Conservation (phyloP, 1,139 yeast genomes). For the Meyerozyma sp. region DNA sequence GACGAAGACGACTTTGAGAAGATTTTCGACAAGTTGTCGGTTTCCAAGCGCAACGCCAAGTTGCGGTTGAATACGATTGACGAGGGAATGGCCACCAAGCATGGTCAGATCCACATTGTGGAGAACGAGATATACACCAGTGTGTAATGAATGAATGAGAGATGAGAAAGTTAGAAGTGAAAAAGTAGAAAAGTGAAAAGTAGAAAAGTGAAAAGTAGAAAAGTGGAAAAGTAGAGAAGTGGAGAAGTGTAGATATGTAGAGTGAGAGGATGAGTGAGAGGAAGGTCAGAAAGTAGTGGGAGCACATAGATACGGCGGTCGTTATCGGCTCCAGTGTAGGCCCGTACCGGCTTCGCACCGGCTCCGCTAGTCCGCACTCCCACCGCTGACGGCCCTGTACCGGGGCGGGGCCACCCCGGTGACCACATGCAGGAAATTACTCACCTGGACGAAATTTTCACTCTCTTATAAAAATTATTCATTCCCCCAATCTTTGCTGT, state of each 20-base stretch:
- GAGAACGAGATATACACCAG: background rate
- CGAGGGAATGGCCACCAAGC: constrained; percentile 3
- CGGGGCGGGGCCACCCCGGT: constrained; percentile 2
- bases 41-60: constrained; percentile 2
- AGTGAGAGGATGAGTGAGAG: too few relatives aligned
- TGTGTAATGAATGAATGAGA: background rate
- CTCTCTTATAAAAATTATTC: constrained; percentile 6
- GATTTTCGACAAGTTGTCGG: constrained; percentile 8
- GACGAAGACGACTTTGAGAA: constrained; percentile 19
- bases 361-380: background rate
- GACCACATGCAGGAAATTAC: background rate
- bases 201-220: too few relatives aligned
- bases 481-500: constrained; percentile 4
- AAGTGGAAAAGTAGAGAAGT: too few relatives aligned
- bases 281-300: too few relatives aligned
- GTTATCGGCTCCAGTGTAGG: background rate
- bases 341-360: background rate
- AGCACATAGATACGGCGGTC: too few relatives aligned
- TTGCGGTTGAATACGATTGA: constrained; percentile 4
- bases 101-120: background rate
- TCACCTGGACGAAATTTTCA: constrained; percentile 2
- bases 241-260: too few relatives aligned
- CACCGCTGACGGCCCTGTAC: constrained; percentile 9
- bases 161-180: background rate
- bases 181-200: too few relatives aligned